Conservation (phyloP, 805 yeast genomes). For the Monosporozyma siamensis region DNA sequence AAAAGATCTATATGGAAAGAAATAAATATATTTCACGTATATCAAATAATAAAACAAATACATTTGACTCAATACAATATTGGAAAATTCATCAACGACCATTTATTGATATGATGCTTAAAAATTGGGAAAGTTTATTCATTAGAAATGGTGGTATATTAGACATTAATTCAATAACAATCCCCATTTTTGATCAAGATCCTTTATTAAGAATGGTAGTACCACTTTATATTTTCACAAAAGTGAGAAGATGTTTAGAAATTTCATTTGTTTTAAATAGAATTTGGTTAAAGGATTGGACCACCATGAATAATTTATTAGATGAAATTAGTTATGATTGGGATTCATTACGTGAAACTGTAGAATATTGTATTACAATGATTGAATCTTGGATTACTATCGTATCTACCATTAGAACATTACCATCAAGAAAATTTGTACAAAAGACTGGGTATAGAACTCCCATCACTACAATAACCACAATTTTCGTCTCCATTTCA, state of each 20-base stretch:
- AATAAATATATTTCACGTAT: conserved; percentile 16
- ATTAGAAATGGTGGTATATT: conserved; percentile 55
- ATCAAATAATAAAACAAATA: not conserved
- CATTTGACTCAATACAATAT: too few relatives aligned
- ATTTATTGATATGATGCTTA: conserved; percentile 44
- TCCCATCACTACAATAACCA: conserved; percentile 66
- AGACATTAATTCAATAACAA: conserved; percentile 37
- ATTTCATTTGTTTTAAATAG: conserved; percentile 51
- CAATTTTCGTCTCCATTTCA: conserved; percentile 49
- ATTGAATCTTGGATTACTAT: conserved; percentile 65
- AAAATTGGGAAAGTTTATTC: conserved; percentile 60
- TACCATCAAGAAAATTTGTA: conserved; percentile 31
- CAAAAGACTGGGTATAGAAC: conserved; percentile 56
- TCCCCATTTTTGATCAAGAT: conserved; percentile 37
- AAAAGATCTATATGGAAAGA: conserved; percentile 48
- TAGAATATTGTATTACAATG: conserved; percentile 47
- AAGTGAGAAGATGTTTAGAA: conserved; percentile 53
- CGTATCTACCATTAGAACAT: conserved; percentile 36
- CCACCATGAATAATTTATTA: conserved; percentile 47
- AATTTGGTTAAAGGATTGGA: conserved; percentile 62
- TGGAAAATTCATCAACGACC: conserved; percentile 64
- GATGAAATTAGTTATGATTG: conserved; percentile 41
- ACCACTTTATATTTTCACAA: conserved; percentile 59
- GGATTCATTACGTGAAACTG: conserved; percentile 57
- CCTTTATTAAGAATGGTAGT: conserved; percentile 55